These are phyloP conservation scores for Pseudogymnoascus destructans DNA, from an alignment of 2,329 filamentous ascomycete genomes.

Conservation along the genomic window DNA sequence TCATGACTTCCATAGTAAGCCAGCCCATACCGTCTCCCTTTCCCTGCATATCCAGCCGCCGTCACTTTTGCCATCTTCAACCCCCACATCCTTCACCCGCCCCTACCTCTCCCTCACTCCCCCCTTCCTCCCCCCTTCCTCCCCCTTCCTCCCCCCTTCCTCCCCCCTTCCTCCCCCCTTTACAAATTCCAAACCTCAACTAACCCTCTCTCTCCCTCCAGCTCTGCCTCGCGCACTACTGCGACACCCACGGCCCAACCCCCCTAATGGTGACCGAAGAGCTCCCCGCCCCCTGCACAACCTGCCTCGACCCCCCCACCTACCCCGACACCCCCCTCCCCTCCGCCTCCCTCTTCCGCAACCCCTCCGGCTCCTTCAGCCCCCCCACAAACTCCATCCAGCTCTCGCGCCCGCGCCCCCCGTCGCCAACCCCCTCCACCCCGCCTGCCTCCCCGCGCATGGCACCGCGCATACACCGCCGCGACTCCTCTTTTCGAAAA, in stretches of 20 bases:
- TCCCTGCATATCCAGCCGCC: background rate
- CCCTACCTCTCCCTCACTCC: background rate
- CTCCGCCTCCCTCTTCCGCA: background rate
- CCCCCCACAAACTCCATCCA: background rate
- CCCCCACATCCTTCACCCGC: background rate
- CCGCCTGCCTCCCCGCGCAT: constrained; percentile 44
- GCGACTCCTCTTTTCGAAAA: constrained; percentile 46
- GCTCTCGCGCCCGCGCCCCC: constrained; percentile 23
- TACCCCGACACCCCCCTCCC: background rate
- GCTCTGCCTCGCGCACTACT: constrained; percentile 59
- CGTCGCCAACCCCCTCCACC: constrained; percentile 38
- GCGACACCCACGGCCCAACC: constrained; percentile 56
- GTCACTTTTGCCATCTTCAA: background rate
- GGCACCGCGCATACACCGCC: constrained; percentile 27
- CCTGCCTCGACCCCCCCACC: constrained; percentile 37
- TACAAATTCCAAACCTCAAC: background rate
- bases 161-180: background rate
- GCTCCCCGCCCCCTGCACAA: constrained; percentile 44
- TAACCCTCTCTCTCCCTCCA: constrained; percentile 28
- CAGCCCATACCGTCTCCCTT: constrained; percentile 12
- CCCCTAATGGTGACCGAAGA: constrained; percentile 59
- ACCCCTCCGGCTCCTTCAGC: background rate
- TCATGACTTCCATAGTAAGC: constrained; percentile 27
- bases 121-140: constrained; percentile 1
- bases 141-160: background rate